A percentile compares a stretch with the other conserved stretches of the same genome.
phyloP scores from a whole-genome alignment of 2,329 filamentous ascomycete genomes.

The Cercospora sesami region DNA sequence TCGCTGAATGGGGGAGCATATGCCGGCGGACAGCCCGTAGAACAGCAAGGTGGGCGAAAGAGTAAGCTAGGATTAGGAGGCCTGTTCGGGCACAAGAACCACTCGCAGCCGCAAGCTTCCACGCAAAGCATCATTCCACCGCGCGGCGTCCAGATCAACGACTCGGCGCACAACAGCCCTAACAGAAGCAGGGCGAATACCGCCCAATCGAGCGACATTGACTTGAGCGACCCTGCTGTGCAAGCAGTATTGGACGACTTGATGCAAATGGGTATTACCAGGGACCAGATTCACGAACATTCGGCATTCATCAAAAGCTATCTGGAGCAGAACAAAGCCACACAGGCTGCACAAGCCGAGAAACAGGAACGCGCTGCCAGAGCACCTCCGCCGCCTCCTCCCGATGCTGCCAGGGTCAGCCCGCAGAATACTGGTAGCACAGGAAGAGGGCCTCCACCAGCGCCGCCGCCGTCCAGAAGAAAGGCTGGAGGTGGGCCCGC shows the following conservation, averaged over 20 bases:
- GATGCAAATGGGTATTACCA: constrained; percentile 64
- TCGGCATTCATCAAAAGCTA: constrained; percentile 68
- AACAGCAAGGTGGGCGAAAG: constrained; percentile 20
- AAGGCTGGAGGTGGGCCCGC: constrained; percentile 42
- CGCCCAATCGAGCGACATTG: constrained; percentile 50
- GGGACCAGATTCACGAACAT: constrained; percentile 67
- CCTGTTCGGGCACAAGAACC: constrained; percentile 31
- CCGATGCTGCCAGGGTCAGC: constrained; percentile 51
- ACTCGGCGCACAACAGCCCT: constrained; percentile 34
- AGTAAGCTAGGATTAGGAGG: constrained; percentile 30
- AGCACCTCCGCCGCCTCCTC: constrained; percentile 64
- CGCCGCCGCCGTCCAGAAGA: constrained; percentile 50
- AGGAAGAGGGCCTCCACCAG: constrained; percentile 63
- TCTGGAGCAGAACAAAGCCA: constrained; percentile 63
- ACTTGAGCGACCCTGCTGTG: constrained; percentile 63
- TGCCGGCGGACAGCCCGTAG: constrained; percentile 16
- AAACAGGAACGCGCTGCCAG: constrained; percentile 52
- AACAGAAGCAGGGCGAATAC: constrained; percentile 26
- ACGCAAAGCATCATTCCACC: constrained; percentile 55
- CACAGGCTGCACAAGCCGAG: constrained; percentile 47
- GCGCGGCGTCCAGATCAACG: constrained; percentile 34
- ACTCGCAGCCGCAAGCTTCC: constrained; percentile 40
- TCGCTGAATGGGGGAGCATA: constrained; percentile 22
- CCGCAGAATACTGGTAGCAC: constrained; percentile 63
- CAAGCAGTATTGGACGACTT: constrained; percentile 63